Conservation (phyloP, 164 flowering plant genomes). For the Brasenia schreberi region DNA sequence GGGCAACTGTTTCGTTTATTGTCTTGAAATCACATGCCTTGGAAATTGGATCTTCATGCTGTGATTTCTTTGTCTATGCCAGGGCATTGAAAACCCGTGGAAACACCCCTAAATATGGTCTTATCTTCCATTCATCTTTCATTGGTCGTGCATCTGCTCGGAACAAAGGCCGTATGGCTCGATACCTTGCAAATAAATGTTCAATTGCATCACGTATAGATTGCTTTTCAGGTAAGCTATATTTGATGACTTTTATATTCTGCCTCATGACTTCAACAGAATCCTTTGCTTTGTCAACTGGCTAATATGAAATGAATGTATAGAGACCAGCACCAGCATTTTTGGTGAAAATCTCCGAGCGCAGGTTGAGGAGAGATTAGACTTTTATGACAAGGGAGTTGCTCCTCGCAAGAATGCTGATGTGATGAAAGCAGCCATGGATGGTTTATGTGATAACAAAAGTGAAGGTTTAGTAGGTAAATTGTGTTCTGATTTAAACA, state of each 20-base stretch:
- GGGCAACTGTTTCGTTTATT: too few species aligned
- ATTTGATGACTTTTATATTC: neutral
- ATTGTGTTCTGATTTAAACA: neutral
- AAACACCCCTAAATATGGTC: slow-evolving; percentile 96
- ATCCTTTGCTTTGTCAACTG: too few species aligned
- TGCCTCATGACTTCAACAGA: too few species aligned
- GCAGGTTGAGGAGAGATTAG: slow-evolving; percentile 94
- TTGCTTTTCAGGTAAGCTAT: slow-evolving; percentile 74
- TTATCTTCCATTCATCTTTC: slow-evolving; percentile 92
- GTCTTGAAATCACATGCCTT: too few species aligned
- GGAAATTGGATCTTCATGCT: too few species aligned
- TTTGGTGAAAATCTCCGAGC: slow-evolving; percentile 95
- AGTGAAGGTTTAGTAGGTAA: slow-evolving; percentile 1
- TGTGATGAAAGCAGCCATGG: slow-evolving; percentile 89
- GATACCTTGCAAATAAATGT: slow-evolving; percentile 97
- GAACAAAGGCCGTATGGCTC: slow-evolving; percentile 96
- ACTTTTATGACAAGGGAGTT: slow-evolving; percentile 96
- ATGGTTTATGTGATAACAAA: slow-evolving; percentile 34
- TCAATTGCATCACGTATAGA: slow-evolving; percentile 99
- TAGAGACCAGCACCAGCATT: too few species aligned
- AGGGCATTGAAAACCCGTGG: slow-evolving; percentile 97
- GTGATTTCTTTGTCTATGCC: too few species aligned
- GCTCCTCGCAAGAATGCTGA: slow-evolving; percentile 95
- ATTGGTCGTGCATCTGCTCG: slow-evolving; percentile 91
- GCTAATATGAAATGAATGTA: too few species aligned